phyloP scores from a whole-genome alignment of 2,329 filamentous ascomycete genomes.

The Nemania sp. region DNA sequence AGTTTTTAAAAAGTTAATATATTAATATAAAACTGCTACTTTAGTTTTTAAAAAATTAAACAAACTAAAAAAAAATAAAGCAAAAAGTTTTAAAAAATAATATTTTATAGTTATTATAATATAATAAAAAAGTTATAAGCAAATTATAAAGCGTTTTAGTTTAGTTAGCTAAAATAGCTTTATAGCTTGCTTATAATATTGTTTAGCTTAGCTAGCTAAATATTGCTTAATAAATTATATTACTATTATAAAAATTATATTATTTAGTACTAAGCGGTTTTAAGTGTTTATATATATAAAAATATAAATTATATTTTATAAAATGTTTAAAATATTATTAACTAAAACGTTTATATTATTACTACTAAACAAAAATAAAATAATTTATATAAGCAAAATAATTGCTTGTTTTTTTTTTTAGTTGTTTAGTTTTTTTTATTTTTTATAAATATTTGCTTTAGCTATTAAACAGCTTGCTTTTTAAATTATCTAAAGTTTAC shows the following conservation, averaged over 20 bases:
- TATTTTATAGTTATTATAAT: not conserved
- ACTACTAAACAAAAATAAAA: not conserved
- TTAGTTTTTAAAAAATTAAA: too few species aligned
- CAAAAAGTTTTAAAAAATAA: not conserved
- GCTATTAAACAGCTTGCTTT: too few species aligned
- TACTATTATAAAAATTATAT: not conserved
- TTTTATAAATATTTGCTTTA: too few species aligned
- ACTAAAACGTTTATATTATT: not conserved
- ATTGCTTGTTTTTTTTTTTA: not conserved
- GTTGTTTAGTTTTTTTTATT: not conserved
- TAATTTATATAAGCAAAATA: not conserved
- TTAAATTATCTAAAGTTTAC: too few species aligned
- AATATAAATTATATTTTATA: not conserved
- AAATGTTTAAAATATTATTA: not conserved
- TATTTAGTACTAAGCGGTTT: not conserved
- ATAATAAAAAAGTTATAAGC: not conserved
- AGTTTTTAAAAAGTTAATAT: too few species aligned
- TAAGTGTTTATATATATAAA: not conserved
- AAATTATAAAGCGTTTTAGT: not conserved
- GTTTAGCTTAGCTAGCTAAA: not conserved
- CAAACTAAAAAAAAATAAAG: too few species aligned
- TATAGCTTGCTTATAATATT: not conserved
- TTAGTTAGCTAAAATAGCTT: not conserved
- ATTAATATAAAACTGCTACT: too few species aligned
- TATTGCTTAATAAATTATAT: too few species aligned